These are phyloP conservation scores for Ophiosphaerella herpotricha DNA, from an alignment of 2,329 filamentous ascomycete genomes.

Conservation along the genomic window DNA sequence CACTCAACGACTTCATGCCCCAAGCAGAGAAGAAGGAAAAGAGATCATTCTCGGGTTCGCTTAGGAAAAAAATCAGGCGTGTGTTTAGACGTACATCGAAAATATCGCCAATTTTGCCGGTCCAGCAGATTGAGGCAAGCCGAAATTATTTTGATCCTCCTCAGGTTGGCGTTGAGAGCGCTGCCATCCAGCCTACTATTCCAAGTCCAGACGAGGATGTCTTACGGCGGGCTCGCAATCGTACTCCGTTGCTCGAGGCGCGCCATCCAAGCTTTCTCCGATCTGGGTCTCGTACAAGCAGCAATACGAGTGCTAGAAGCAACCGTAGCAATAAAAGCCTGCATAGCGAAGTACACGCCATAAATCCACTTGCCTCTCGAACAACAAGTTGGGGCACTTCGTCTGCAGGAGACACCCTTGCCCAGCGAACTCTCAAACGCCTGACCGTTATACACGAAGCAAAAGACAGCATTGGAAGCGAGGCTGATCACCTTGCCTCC, in stretches of 20 bases:
- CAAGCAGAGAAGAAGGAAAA: slow-evolving; percentile 57
- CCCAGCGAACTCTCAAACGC: slow-evolving; percentile 58
- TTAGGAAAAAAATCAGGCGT: slow-evolving; percentile 66
- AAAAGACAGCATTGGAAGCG: slow-evolving; percentile 41
- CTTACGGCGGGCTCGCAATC: slow-evolving; percentile 47
- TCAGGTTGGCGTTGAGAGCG: slow-evolving; percentile 7
- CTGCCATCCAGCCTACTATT: slow-evolving; percentile 41
- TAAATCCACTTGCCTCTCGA: slow-evolving; percentile 56
- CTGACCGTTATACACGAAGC: slow-evolving; percentile 68
- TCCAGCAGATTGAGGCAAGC: slow-evolving; percentile 59
- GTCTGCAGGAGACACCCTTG: slow-evolving; percentile 60
- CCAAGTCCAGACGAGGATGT: slow-evolving; percentile 50
- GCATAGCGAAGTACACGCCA: slow-evolving; percentile 50
- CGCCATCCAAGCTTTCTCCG: slow-evolving; percentile 11
- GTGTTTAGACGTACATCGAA: slow-evolving; percentile 56
- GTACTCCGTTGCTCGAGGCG: slow-evolving; percentile 29
- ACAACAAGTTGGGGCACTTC: slow-evolving; percentile 76
- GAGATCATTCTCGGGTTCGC: slow-evolving; percentile 64
- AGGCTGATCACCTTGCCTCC: slow-evolving; percentile 19
- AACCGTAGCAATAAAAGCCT: slow-evolving; percentile 31
- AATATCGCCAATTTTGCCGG: slow-evolving; percentile 47
- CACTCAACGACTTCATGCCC: slow-evolving; percentile 27
- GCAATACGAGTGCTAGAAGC: slow-evolving; percentile 29
- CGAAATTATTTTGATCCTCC: slow-evolving; percentile 43
- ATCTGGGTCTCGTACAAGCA: slow-evolving; percentile 27